Evolutionary conservation across 139 green algal genomes (phyloP).

Genomic region (Dunaliella primolecta): DNA sequence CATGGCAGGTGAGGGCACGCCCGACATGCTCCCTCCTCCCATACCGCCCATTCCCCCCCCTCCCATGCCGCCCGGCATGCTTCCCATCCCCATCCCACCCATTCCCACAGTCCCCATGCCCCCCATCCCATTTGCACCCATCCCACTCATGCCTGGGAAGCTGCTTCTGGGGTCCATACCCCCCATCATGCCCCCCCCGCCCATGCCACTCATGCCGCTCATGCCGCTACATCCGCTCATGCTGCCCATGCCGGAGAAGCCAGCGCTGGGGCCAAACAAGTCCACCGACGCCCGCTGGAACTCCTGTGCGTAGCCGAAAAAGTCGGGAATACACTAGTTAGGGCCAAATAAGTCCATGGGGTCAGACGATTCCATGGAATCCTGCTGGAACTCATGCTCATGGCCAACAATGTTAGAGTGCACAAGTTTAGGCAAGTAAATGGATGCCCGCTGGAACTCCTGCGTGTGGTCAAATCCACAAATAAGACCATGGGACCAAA

Average conservation of each 20-base stretch:
- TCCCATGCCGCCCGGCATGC: constrained; percentile 11
- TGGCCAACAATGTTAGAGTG: too few species aligned
- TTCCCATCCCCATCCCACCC: background rate
- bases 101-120: background rate
- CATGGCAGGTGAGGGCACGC: background rate
- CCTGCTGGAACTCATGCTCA: too few species aligned
- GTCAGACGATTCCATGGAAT: too few species aligned
- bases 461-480: too few species aligned
- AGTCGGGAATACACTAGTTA: too few species aligned
- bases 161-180: background rate
- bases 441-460: too few species aligned
- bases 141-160: background rate
- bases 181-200: background rate
- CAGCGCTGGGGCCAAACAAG: background rate
- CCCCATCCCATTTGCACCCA: background rate
- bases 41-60: background rate
- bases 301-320: background rate
- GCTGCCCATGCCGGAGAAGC: background rate
- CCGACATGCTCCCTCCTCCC: constrained; percentile 4
- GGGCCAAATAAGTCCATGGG: too few species aligned
- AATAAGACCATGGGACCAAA: too few species aligned
- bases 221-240: background rate
- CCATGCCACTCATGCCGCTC: constrained; percentile 12
- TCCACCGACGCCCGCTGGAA: background rate
- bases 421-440: too few species aligned